Evolutionary conservation across 768 basidiomycete species (phyloP).

Genomic region (Megacollybia marginata): DNA sequence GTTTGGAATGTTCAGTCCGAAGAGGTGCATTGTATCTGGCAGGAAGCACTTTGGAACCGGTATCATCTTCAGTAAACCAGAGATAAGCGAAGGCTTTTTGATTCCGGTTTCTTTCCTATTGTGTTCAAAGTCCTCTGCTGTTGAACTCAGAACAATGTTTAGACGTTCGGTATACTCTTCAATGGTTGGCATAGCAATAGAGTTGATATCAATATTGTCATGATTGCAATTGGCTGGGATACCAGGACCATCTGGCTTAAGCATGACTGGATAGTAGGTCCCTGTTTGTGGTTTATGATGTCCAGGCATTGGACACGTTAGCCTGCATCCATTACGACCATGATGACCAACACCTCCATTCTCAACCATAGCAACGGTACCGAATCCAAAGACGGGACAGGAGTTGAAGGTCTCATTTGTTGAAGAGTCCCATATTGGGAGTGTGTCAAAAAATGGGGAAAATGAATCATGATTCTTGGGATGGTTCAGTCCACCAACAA

Average conservation of each 20-base stretch:
- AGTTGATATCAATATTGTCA: neutral
- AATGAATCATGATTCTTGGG: slow-evolving; percentile 23
- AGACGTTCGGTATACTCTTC: neutral
- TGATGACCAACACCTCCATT: neutral
- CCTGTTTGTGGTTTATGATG: neutral
- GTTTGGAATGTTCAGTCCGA: slow-evolving; percentile 4
- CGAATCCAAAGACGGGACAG: neutral
- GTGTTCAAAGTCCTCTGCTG: neutral
- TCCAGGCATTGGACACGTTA: neutral
- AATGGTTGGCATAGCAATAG: neutral
- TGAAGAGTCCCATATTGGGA: neutral
- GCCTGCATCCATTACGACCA: slow-evolving; percentile 3
- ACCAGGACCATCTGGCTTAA: neutral
- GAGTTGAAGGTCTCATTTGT: neutral
- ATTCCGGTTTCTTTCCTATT: neutral
- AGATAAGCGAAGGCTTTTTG: neutral
- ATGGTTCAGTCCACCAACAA: slow-evolving; percentile 26
- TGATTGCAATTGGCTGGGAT: neutral
- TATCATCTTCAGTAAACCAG: neutral
- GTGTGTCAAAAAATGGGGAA: slow-evolving; percentile 23
- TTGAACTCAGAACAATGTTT: neutral
- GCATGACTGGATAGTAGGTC: neutral
- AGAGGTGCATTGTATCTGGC: slow-evolving; percentile 8
- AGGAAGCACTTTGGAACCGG: slow-evolving; percentile 1
- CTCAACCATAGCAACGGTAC: neutral